Evolutionary conservation across 768 basidiomycete species (phyloP), one percentile per base, ranked within the genome.

Genomic region (Suillus bovinus): DNA sequence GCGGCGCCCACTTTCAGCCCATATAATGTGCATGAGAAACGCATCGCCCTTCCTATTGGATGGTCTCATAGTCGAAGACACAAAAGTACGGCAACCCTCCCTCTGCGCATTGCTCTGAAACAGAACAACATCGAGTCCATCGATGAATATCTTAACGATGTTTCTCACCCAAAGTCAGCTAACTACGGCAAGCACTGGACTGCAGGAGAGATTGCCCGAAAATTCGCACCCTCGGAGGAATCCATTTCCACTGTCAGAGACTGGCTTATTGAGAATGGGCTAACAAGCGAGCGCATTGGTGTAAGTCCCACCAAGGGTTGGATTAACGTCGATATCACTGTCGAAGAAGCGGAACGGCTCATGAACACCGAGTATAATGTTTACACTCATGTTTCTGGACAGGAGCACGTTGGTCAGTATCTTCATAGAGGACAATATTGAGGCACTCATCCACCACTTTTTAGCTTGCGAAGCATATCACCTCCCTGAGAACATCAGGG

Each of bases 61-160:
- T 84, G 83, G 82, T 63, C 69, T 1, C 68, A 75, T 46, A 66
- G 74, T 39, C 76, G 78, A 29, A 72, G 77, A 46, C 76, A 78
- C 42, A 71, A 74, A 6, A 61, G 77, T 17, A 67, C 74, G 16
- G 63, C 70, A 16, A 44, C 41, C 4, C 62, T 77, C 13, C 73
- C 71, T 4, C 34, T 77, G 31, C 71, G 70, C 33, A 69, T 76
- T 59, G 73, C 74, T 10, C 67, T 78, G 24, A 58, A 64, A n/a
- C 77, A 78, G 63, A 63, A 39, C 9, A 75, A 78, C 65, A 56
- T 75, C 5, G 60, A 72, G 31, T 56, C 58, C 3, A 64, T 76
- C 42, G 69, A 68, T 44, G 64, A 68, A 14, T 68, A 69, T 58
- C 67, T 79, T 22, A 65, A 73, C 64, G 72, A 74, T 27, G 67